phyloP scores from a whole-genome alignment of 208 protist species.

The Trypanosoma lewisi region DNA sequence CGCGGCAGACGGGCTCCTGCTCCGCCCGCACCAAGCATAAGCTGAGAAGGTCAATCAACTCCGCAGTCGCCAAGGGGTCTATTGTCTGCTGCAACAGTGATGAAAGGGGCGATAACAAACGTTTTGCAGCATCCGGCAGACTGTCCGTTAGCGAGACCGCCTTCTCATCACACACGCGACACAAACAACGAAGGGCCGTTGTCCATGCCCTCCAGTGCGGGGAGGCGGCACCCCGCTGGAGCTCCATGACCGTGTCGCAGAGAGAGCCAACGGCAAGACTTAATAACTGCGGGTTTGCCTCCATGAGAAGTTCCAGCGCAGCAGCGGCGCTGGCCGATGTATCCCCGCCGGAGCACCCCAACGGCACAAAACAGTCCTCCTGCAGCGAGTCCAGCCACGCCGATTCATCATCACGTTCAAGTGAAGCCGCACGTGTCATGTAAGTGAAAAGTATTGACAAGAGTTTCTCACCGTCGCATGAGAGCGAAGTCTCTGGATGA shows the following conservation, averaged over 20 bases:
- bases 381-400: slow-evolving; percentile 35
- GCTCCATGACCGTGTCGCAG: slow-evolving; percentile 1
- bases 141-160: slow-evolving; percentile 24
- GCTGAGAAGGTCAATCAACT: slow-evolving; percentile 10
- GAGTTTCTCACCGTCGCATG: slow-evolving; percentile 19
- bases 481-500: slow-evolving; percentile 35
- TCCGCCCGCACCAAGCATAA: background rate
- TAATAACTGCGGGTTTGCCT: slow-evolving; percentile 31
- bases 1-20: background rate
- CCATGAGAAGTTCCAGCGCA: slow-evolving; percentile 54
- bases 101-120: slow-evolving; percentile 6
- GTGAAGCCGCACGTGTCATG: slow-evolving; percentile 25
- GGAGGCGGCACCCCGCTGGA: background rate
- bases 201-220: slow-evolving; percentile 20
- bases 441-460: slow-evolving; percentile 41
- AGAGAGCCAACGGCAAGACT: slow-evolving; percentile 1
- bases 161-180: slow-evolving; percentile 33
- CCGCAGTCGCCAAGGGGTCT: background rate
- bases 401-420: slow-evolving; percentile 7
- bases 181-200: slow-evolving; percentile 21
- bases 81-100: background rate
- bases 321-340: slow-evolving; percentile 32
- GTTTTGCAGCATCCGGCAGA: slow-evolving; percentile 9
- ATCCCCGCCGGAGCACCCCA: slow-evolving; percentile 59
- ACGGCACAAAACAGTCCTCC: slow-evolving; percentile 56